Percentiles rank a stretch among this genome's conserved stretches.
These are phyloP conservation scores for Ilex paraguariensis DNA, from an alignment of 305 asterid genomes.

Conservation along the genomic window DNA sequence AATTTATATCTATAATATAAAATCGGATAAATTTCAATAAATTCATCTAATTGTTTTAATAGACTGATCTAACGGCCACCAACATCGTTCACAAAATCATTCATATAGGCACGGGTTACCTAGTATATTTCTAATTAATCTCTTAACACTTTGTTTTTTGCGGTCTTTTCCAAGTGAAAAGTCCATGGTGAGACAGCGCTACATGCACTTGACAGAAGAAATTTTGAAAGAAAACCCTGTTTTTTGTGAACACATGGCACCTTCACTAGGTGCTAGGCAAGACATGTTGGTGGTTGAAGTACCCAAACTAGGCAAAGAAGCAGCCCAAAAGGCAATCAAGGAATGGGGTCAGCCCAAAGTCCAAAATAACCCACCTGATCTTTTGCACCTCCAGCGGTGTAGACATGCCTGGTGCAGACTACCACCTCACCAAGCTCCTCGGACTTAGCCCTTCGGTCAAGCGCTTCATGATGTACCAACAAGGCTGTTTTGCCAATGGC, in stretches of 20 bases:
- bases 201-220: slow-evolving; percentile 63
- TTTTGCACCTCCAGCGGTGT: slow-evolving; percentile 82
- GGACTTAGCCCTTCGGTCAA: slow-evolving; percentile 69
- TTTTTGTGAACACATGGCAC: slow-evolving; percentile 50
- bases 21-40: too few relatives aligned
- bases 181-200: slow-evolving; percentile 48
- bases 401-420: slow-evolving; percentile 80
- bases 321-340: slow-evolving; percentile 62
- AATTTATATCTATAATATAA: too few relatives aligned
- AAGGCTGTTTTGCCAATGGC: slow-evolving; percentile 75
- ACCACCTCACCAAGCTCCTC: slow-evolving; percentile 62
- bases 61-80: too few relatives aligned
- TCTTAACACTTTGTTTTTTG: too few relatives aligned
- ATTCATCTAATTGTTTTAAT: too few relatives aligned
- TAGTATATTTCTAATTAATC: too few relatives aligned
- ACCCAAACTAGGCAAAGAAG: slow-evolving; percentile 67
- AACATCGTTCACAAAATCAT: too few relatives aligned
- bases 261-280: slow-evolving; percentile 63
- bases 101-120: too few relatives aligned
- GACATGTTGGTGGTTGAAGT: slow-evolving; percentile 65
- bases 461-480: slow-evolving; percentile 73
- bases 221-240: slow-evolving; percentile 42
- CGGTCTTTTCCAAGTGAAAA: slow-evolving; percentile 40
- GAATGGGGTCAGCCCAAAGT: slow-evolving; percentile 79
- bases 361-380: slow-evolving; percentile 56